Conservation (phyloP, 2,329 filamentous ascomycete species). For the Ophiocordyceps camponoti-leonardi region DNA sequence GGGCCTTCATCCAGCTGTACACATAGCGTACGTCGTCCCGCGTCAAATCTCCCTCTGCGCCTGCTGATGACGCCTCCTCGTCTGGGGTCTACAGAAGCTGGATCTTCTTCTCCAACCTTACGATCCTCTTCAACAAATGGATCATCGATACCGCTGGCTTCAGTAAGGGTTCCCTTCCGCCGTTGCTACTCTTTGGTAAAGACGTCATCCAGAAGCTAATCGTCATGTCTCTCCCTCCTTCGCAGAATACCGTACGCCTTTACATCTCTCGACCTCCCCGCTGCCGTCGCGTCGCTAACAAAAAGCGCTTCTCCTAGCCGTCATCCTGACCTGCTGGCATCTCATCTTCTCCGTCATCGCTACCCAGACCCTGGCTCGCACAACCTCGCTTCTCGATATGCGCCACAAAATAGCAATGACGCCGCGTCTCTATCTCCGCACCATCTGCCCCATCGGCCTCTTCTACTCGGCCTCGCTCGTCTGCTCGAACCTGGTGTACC, state of each 20-base stretch:
- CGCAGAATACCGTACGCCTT: constrained; percentile 8
- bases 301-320: constrained; percentile 15
- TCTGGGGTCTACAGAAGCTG: constrained; percentile 32
- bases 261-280: neutral
- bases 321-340: constrained; percentile 52
- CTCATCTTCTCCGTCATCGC: constrained; percentile 47
- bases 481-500: constrained; percentile 50
- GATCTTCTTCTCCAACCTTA: constrained; percentile 71
- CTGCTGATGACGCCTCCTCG: neutral
- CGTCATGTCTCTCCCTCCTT: neutral
- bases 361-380: constrained; percentile 48
- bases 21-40: constrained; percentile 12
- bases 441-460: constrained; percentile 48
- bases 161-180: constrained; percentile 36
- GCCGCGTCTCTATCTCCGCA: constrained; percentile 39
- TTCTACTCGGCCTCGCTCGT: constrained; percentile 49
- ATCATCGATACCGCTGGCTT: constrained; percentile 61
- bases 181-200: too few species aligned
- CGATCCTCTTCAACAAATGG: constrained; percentile 90
- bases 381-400: constrained; percentile 44
- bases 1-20: constrained; percentile 16
- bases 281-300: neutral
- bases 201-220: neutral
- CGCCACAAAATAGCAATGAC: constrained; percentile 45
- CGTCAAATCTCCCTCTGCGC: neutral